Evolutionary conservation across 2,329 filamentous ascomycete genomes (phyloP).

Genomic region (Aspergillus neoniger): DNA sequence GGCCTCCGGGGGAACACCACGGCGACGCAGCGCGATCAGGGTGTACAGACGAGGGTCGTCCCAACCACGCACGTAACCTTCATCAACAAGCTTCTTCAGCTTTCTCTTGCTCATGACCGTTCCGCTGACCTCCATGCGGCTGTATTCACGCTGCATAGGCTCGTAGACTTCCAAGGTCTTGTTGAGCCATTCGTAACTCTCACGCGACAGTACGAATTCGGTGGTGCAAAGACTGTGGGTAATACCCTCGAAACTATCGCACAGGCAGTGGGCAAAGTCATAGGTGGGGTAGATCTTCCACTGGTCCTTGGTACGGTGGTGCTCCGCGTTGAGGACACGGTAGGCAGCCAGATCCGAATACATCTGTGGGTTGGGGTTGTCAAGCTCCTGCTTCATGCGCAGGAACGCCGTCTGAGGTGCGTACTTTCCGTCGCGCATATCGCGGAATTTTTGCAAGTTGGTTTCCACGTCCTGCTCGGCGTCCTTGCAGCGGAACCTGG

Average conservation of each 20-base stretch:
- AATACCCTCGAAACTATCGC: slow-evolving; percentile 89
- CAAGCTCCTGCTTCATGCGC: slow-evolving; percentile 83
- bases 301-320: slow-evolving; percentile 68
- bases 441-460: slow-evolving; percentile 68
- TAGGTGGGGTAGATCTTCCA: slow-evolving; percentile 97
- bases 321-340: slow-evolving; percentile 66
- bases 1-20: slow-evolving; percentile 84
- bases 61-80: slow-evolving; percentile 80
- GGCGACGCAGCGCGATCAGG: slow-evolving; percentile 76
- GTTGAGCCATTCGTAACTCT: slow-evolving; percentile 90
- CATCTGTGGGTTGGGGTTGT: slow-evolving; percentile 86
- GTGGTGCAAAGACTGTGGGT: slow-evolving; percentile 92
- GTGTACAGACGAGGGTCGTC: slow-evolving; percentile 91
- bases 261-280: slow-evolving; percentile 69
- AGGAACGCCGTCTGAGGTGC: slow-evolving; percentile 79
- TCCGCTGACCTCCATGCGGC: slow-evolving; percentile 73
- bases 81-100: slow-evolving; percentile 75
- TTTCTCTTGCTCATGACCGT: slow-evolving; percentile 87
- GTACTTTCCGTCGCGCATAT: slow-evolving; percentile 91
- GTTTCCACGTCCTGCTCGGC: slow-evolving; percentile 52
- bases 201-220: slow-evolving; percentile 81
- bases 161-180: slow-evolving; percentile 79
- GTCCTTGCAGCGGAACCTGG: slow-evolving; percentile 53
- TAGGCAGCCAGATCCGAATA: slow-evolving; percentile 89
- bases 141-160: slow-evolving; percentile 91